Evolutionary conservation across 1,284 basidiomycete genomes (phyloP).

Genomic region (Takashimella tepidaria): DNA sequence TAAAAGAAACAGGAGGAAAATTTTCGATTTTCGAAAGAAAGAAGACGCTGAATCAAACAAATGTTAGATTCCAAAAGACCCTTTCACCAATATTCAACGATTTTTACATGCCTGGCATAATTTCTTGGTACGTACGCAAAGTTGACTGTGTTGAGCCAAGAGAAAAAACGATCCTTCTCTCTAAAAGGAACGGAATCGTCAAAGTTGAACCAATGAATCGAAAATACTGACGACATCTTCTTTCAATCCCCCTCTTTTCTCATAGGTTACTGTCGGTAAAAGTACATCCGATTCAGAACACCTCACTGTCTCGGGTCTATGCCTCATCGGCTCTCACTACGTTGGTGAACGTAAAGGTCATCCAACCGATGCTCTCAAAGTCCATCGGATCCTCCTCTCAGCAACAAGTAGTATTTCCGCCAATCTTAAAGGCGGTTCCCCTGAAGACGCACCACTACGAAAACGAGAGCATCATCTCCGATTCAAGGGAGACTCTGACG

Average conservation of each 20-base stretch:
- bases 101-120: conserved; percentile 35
- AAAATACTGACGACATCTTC: not conserved
- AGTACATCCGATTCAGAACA: conserved; percentile 3
- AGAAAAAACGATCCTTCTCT: too few relatives aligned
- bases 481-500: conserved; percentile 11
- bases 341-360: conserved; percentile 27
- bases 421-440: conserved; percentile 34
- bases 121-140: conserved; percentile 19
- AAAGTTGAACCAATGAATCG: not conserved
- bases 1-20: too few relatives aligned
- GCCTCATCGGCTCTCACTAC: conserved; percentile 27
- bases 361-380: conserved; percentile 33
- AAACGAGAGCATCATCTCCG: conserved; percentile 38
- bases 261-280: not conserved
- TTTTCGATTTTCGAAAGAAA: not conserved
- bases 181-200: not conserved
- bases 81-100: conserved; percentile 27
- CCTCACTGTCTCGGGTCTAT: conserved; percentile 29
- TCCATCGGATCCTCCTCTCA: conserved; percentile 32
- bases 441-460: conserved; percentile 34
- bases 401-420: conserved; percentile 33
- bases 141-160: not conserved
- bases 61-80: conserved; percentile 36
- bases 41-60: not conserved
- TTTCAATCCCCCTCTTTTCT: too few relatives aligned